phyloP scores from a whole-genome alignment of 2,329 filamentous ascomycete species.

The Colletotrichum truncatum region DNA sequence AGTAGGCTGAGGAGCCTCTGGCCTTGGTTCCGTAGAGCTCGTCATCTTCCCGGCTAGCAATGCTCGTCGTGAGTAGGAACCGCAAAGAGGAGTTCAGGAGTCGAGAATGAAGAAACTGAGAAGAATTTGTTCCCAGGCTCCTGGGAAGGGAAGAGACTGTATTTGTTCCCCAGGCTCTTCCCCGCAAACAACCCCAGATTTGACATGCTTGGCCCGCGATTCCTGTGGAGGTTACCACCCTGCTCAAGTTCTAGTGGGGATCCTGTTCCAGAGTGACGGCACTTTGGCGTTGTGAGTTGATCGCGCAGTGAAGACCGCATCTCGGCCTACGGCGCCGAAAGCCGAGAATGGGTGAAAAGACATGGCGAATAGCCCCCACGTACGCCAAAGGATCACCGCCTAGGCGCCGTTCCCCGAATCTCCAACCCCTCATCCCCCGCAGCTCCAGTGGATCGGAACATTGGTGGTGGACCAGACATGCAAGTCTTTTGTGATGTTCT shows the following conservation, averaged over 20 bases:
- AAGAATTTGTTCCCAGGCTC: not conserved
- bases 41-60: not conserved
- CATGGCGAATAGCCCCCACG: not conserved
- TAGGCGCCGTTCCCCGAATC: not conserved
- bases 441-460: not conserved
- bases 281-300: no score
- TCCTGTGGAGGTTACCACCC: not conserved
- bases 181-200: conserved; percentile 26
- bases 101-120: no score
- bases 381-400: not conserved
- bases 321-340: conserved; percentile 18
- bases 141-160: no score
- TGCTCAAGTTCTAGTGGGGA: not conserved
- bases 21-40: not conserved
- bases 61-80: not conserved
- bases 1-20: not conserved
- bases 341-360: not conserved
- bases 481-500: not conserved
- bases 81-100: not conserved
- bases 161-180: not conserved
- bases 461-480: not conserved
- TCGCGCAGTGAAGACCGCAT: not conserved
- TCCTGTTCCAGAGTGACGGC: not conserved
- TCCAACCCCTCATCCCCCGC: not conserved
- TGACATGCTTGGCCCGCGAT: conserved; percentile 17